phyloP scores from a whole-genome alignment of 176 grass and related monocot genomes.

The Puccinellia tenuiflora region DNA sequence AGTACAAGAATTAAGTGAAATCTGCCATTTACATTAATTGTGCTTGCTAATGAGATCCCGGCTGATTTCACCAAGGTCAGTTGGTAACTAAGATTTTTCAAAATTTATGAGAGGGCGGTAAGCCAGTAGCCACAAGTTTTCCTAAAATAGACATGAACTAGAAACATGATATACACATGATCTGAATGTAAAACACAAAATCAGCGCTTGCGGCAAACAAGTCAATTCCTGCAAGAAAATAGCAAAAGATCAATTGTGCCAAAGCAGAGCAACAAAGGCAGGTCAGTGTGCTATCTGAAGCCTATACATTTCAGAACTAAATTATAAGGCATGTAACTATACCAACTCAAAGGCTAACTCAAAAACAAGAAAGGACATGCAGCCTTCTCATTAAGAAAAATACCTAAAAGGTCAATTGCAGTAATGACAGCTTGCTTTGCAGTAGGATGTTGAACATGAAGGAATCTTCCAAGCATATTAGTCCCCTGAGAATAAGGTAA shows the following conservation, averaged over 20 bases:
- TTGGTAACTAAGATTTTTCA: not conserved
- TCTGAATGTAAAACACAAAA: conserved; percentile 12
- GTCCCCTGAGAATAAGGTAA: conserved; percentile 59
- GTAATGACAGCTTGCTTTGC: conserved; percentile 99
- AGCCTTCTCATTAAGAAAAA: conserved; percentile 13
- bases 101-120: not conserved
- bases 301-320: not conserved
- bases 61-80: not conserved
- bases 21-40: not conserved
- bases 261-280: conserved; percentile 4
- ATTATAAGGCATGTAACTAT: not conserved
- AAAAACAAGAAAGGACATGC: not conserved
- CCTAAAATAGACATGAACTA: not conserved
- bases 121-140: not conserved
- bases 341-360: not conserved
- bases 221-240: not conserved
- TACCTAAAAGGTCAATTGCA: conserved; percentile 95
- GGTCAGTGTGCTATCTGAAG: not conserved
- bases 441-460: conserved; percentile 94
- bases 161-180: not conserved
- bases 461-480: conserved; percentile 91
- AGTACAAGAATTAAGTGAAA: not conserved
- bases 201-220: not conserved
- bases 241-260: not conserved
- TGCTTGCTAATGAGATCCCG: not conserved